Conservation (phyloP, 257 asterid genomes). For the Salvia miltiorrhiza region DNA sequence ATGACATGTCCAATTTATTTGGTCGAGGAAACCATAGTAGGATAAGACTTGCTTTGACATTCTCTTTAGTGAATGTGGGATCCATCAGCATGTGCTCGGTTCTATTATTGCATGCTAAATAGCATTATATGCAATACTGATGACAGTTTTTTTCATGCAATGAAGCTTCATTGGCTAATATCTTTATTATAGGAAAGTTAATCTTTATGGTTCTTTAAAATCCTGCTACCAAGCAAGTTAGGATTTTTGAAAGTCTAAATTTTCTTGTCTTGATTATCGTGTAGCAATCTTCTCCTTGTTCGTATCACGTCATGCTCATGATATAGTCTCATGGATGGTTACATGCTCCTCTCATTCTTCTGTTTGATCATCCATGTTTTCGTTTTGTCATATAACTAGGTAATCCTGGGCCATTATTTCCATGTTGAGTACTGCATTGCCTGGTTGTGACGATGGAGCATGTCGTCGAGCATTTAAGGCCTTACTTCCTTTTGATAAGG, state of each 20-base stretch:
- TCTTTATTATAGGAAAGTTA: too few species aligned
- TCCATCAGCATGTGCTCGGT: neutral
- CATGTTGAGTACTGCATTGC: constrained; percentile 79
- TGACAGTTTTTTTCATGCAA: too few species aligned
- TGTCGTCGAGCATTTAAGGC: constrained; percentile 82
- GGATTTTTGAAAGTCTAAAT: too few species aligned
- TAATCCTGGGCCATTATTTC: constrained; percentile 76
- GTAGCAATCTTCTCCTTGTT: neutral
- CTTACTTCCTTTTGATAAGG: constrained; percentile 79
- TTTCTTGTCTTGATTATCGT: neutral
- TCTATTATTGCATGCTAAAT: neutral
- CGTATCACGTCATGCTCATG: constrained; percentile 5
- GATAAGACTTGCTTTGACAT: neutral
- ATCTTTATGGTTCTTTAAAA: too few species aligned
- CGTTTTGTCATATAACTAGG: constrained; percentile 43
- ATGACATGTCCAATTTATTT: neutral
- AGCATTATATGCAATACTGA: neutral
- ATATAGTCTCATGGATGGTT: constrained; percentile 11
- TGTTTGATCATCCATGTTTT: constrained; percentile 29
- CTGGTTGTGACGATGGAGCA: constrained; percentile 77
- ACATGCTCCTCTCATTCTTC: constrained; percentile 16
- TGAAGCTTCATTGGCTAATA: too few species aligned
- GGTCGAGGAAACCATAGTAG: neutral
- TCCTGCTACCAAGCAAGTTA: too few species aligned
- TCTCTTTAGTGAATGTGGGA: neutral